These are phyloP conservation scores for Populus euphratica DNA, from an alignment of 345 rosid species.

Conservation along the genomic window DNA sequence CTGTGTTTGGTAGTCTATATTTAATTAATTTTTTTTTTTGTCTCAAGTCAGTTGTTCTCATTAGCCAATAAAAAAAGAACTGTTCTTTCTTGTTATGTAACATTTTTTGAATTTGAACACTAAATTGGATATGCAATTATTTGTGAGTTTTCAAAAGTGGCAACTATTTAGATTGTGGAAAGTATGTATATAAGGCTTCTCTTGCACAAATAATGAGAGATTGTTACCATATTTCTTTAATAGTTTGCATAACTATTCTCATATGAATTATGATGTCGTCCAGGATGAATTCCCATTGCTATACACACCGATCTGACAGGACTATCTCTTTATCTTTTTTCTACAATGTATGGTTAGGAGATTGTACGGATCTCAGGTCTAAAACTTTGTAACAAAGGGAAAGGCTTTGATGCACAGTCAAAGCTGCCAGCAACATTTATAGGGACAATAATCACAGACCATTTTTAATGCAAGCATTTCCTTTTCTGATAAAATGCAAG, in stretches of 20 bases:
- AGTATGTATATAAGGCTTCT: too few relatives aligned
- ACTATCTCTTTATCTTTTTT: background rate
- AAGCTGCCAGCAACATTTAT: background rate
- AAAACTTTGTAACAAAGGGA: background rate
- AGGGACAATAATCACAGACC: background rate
- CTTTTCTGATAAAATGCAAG: background rate
- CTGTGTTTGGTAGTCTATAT: background rate
- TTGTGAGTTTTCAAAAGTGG: background rate
- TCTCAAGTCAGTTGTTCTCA: background rate
- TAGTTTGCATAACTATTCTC: background rate
- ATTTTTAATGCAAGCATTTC: background rate
- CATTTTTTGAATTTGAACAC: background rate
- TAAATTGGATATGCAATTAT: background rate
- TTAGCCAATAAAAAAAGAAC: background rate
- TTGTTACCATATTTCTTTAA: background rate
- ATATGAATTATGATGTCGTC: too few relatives aligned
- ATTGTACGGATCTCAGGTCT: background rate
- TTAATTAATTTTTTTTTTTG: too few relatives aligned
- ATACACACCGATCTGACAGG: background rate
- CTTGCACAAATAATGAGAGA: too few relatives aligned
- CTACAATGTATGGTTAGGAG: background rate
- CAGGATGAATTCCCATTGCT: background rate
- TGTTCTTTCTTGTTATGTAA: background rate
- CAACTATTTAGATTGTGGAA: background rate
- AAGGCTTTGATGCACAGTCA: background rate